Base-by-base conservation (phyloP, 257 asterid genomes). In the Solanum bukasovii region DNA sequence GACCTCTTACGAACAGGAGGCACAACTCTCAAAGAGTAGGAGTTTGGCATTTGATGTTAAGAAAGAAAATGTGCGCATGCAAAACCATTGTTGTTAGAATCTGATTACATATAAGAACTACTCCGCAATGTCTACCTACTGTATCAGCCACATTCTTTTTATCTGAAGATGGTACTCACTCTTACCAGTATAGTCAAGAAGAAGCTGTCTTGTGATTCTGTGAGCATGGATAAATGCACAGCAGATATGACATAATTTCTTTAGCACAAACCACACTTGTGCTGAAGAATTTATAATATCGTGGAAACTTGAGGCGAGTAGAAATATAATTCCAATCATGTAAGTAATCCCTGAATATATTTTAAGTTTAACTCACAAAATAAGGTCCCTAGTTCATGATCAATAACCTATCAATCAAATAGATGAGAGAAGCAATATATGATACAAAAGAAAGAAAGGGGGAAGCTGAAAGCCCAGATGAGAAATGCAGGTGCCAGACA, bases 381-480 rank as follows among this genome's bases (percentile, higher is more conserved):
- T 7, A 5, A 34, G 25, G 46, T 9, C 42, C 78, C 5, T 4
- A 72, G 79, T 72, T 72, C 79, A 16, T 72, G 42, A 72, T 33
- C 79, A 33, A 72, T 71, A 73, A 34, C 11, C 81, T 34, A 21
- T 73, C 44, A 73, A 73, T 34, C 81, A 73, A 73, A 73, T 34
- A 73, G 16, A 34, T 73, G 46, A 34, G 81, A 73, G 27, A 73
- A 73, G 81, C 16, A 72, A 72, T 72, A 71, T 71, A n/a, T 71
- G 42, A n/a, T 13, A 35, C 91, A 96, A 38, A 23, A 75, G 83
- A 75, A n/a, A 38, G 59, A 21, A 38, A 38, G 34, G 59, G 83
- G 34, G 31, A 38, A 38, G 56, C 23, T 75, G 83, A 38, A 38
- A 23, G 59, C 11, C 56, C 83, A 37, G 33, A 75, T 75, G 56